A percentile compares a stretch with the other conserved stretches of the same genome.
phyloP scores from a whole-genome alignment of 768 basidiomycete species.

The Steccherinum ochraceum region DNA sequence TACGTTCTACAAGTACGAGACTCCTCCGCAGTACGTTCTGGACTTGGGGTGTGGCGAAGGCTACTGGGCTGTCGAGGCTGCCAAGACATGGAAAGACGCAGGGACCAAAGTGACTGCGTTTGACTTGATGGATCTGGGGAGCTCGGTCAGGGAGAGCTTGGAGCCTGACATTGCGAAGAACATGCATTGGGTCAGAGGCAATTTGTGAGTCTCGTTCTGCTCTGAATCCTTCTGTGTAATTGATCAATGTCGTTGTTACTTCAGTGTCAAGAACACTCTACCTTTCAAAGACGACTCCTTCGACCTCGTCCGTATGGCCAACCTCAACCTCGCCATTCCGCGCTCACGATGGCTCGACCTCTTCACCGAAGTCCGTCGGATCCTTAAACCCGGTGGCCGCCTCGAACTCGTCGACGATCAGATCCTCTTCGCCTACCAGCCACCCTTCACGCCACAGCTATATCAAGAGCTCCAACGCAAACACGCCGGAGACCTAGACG shows the following conservation, averaged over 20 bases:
- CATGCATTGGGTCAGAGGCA: slow-evolving; percentile 50
- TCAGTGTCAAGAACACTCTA: slow-evolving; percentile 46
- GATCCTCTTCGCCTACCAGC: slow-evolving; percentile 54
- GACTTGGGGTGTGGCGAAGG: slow-evolving; percentile 77
- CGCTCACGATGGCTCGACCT: slow-evolving; percentile 52
- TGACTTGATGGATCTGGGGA: slow-evolving; percentile 44
- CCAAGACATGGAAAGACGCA: slow-evolving; percentile 48
- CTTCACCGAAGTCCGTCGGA: slow-evolving; percentile 53
- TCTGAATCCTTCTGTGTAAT: neutral
- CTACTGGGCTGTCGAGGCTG: slow-evolving; percentile 59
- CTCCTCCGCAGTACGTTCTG: slow-evolving; percentile 49
- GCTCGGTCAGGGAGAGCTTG: neutral
- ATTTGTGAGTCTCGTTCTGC: slow-evolving; percentile 49
- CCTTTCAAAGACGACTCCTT: slow-evolving; percentile 62
- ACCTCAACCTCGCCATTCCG: slow-evolving; percentile 58
- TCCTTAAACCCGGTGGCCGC: slow-evolving; percentile 54
- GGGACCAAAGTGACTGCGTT: slow-evolving; percentile 54
- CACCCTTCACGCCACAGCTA: neutral
- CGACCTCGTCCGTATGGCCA: slow-evolving; percentile 70
- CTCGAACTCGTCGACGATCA: slow-evolving; percentile 75
- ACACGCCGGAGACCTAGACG: neutral
- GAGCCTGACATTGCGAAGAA: slow-evolving; percentile 26
- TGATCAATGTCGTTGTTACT: neutral
- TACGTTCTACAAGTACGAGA: slow-evolving; percentile 47
- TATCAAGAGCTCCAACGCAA: neutral